These are phyloP conservation scores for Dalbergia cochinchinensis DNA, from an alignment of 306 rosid species.

Conservation along the genomic window DNA sequence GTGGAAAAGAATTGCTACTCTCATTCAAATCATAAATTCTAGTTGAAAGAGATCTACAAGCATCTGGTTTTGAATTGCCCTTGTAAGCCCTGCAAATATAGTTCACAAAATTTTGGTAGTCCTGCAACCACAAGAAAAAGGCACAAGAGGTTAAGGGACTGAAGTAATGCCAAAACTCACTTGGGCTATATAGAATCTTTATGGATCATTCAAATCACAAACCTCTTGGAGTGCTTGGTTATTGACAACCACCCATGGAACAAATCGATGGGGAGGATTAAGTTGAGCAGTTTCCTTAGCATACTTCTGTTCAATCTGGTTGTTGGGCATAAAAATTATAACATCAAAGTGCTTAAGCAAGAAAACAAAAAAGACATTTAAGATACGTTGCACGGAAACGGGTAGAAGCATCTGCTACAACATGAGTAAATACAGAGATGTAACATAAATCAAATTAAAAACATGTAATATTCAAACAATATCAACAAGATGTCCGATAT, in stretches of 20 bases:
- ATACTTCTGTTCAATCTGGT: conserved; percentile 67
- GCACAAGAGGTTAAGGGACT: not conserved
- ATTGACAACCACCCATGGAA: conserved; percentile 91
- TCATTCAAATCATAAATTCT: conserved; percentile 36
- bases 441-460: too few species aligned
- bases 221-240: conserved; percentile 81
- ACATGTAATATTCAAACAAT: too few species aligned
- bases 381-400: too few species aligned
- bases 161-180: conserved; percentile 10
- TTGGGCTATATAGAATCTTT: not conserved
- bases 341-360: not conserved
- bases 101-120: conserved; percentile 58
- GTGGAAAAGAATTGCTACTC: conserved; percentile 38
- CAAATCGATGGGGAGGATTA: conserved; percentile 74
- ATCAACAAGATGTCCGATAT: too few species aligned
- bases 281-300: conserved; percentile 73
- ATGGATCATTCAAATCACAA: conserved; percentile 21
- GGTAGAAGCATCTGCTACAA: too few species aligned
- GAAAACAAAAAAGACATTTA: not conserved
- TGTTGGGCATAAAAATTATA: conserved; percentile 7
- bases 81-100: conserved; percentile 74
- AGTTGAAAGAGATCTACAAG: conserved; percentile 57
- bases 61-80: conserved; percentile 59
- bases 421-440: too few species aligned
- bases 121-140: conserved; percentile 57